A percentile compares a stretch with the other conserved stretches of the same genome.
Evolutionary conservation across 73 alveolate species (phyloP).

Genomic region (Stentor coeruleus): DNA sequence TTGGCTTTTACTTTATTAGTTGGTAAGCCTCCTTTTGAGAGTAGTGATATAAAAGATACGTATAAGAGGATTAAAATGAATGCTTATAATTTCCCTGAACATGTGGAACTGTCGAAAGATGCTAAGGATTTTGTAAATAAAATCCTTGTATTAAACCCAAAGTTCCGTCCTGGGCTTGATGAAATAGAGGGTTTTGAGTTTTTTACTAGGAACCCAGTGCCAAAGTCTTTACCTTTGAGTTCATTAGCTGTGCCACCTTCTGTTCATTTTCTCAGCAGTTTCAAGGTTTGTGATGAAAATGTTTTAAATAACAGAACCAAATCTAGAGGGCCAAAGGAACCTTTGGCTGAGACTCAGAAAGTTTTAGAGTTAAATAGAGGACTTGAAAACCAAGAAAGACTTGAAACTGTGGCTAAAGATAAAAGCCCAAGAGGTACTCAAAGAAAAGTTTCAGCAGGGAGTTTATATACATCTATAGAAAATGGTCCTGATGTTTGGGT

Average conservation of each 20-base stretch:
- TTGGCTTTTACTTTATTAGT: conserved; percentile 66
- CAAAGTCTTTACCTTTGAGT: neutral
- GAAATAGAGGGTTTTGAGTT: neutral
- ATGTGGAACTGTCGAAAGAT: conserved; percentile 25
- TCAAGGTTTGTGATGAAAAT: neutral
- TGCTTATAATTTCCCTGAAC: conserved; percentile 66
- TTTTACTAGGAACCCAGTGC: neutral
- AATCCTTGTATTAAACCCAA: conserved; percentile 19
- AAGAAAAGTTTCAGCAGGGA: neutral
- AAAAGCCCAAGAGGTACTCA: neutral
- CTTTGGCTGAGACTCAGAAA: neutral
- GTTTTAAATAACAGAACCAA: neutral
- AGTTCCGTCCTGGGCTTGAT: neutral
- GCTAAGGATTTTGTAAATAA: neutral
- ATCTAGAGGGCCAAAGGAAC: neutral
- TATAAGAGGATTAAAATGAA: conserved; percentile 63
- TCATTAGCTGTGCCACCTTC: neutral
- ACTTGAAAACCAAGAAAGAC: neutral
- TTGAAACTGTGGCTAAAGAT: neutral
- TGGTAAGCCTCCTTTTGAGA: conserved; percentile 88
- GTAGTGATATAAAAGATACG: conserved; percentile 75
- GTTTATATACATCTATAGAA: neutral
- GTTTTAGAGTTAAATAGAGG: neutral
- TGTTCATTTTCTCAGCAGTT: no score
- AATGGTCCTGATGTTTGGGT: conserved; percentile 54